These are phyloP conservation scores for Naganishia vishniacii DNA, from an alignment of 768 basidiomycete species.

Conservation along the genomic window DNA sequence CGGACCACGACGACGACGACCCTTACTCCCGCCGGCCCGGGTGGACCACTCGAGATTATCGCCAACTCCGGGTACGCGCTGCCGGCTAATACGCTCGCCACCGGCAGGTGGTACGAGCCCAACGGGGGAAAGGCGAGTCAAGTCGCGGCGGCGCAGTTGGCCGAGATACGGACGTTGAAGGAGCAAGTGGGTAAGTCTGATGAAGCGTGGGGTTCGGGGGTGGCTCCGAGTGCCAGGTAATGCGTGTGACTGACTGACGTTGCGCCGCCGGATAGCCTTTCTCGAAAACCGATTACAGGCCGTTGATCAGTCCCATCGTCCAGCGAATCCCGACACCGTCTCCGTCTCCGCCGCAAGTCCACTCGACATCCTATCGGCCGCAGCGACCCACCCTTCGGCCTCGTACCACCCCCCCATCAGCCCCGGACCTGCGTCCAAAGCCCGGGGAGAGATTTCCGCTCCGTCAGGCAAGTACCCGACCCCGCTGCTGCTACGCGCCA, in stretches of 20 bases:
- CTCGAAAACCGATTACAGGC: background rate
- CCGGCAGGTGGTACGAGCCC: constrained; percentile 14
- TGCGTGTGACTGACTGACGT: no score
- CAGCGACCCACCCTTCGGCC: background rate
- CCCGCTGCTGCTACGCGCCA: background rate
- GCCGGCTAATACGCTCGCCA: background rate
- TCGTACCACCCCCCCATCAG: background rate
- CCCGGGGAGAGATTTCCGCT: background rate
- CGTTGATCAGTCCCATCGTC: background rate
- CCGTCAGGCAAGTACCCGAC: background rate
- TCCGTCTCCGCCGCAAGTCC: background rate
- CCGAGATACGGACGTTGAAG: constrained; percentile 3
- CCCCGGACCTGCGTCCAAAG: background rate
- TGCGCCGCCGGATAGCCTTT: background rate
- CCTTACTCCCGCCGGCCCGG: no score
- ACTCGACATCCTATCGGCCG: constrained; percentile 17
- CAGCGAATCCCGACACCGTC: background rate
- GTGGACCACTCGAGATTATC: background rate
- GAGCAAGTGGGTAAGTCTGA: constrained; percentile 2
- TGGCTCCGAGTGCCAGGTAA: no score
- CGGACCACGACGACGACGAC: no score
- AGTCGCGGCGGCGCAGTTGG: constrained; percentile 11
- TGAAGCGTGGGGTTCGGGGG: no score
- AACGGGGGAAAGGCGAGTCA: constrained; percentile 9
- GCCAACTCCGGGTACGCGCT: background rate